Evolutionary conservation across 2,329 filamentous ascomycete genomes (phyloP).

Genomic region (Xylariaceae sp.): DNA sequence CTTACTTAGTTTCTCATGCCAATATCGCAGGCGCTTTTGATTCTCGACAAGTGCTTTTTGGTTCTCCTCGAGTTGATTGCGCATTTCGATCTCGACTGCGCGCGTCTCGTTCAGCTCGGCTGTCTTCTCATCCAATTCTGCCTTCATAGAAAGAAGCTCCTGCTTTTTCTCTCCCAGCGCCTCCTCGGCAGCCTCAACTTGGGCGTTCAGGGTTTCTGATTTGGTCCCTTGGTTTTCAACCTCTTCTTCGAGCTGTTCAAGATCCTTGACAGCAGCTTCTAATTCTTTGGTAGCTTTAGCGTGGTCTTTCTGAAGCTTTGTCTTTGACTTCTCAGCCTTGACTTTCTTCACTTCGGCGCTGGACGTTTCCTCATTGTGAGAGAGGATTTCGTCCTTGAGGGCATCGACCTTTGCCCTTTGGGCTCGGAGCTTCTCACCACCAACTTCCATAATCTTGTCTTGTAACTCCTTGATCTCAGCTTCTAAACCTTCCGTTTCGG

Average conservation of each 20-base stretch:
- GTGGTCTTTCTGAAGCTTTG: constrained; percentile 85
- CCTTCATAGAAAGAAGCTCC: constrained; percentile 79
- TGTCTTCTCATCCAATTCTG: constrained; percentile 85
- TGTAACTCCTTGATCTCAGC: constrained; percentile 91
- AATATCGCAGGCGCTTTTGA: constrained; percentile 82
- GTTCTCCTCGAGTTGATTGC: constrained; percentile 95
- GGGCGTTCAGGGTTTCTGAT: constrained; percentile 73
- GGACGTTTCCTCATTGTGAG: constrained; percentile 81
- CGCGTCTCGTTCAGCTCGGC: constrained; percentile 87
- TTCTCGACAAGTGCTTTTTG: constrained; percentile 89
- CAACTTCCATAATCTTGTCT: constrained; percentile 98
- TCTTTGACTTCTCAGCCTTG: constrained; percentile 91
- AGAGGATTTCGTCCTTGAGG: constrained; percentile 83
- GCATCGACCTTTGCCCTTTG: constrained; percentile 92
- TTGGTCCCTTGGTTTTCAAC: constrained; percentile 78
- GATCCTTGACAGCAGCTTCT: constrained; percentile 72
- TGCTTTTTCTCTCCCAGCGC: constrained; percentile 79
- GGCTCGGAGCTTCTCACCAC: constrained; percentile 87
- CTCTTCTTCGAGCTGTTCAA: constrained; percentile 80
- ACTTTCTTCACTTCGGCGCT: constrained; percentile 85
- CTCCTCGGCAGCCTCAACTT: constrained; percentile 83
- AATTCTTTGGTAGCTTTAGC: constrained; percentile 82
- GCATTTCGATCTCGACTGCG: constrained; percentile 95
- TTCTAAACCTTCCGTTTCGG: constrained; percentile 88
- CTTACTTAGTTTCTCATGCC: constrained; percentile 89